Percentiles rank a stretch among this genome's conserved stretches.
Conservation (phyloP, 257 asterid species). For the Solanum lycopersicoides region DNA sequence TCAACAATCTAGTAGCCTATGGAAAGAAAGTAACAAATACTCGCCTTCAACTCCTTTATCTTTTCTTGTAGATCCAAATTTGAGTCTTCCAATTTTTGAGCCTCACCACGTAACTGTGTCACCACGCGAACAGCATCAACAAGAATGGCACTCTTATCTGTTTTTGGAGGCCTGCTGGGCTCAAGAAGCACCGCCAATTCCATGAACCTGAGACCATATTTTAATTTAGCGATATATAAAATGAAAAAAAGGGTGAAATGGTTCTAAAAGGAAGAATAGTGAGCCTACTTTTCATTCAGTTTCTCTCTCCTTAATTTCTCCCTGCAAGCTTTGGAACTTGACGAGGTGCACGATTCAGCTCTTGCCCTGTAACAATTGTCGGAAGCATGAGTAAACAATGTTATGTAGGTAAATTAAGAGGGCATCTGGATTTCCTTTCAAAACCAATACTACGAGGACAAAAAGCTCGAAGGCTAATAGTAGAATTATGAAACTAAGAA, state of each 20-base stretch:
- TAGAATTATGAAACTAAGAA: not conserved
- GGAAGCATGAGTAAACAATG: not conserved
- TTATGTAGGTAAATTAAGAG: not conserved
- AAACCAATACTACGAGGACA: not conserved
- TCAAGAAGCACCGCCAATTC: constrained; percentile 79
- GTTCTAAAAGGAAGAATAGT: not conserved
- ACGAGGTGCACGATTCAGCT: constrained; percentile 47
- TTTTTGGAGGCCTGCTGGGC: constrained; percentile 86
- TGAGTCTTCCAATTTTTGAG: constrained; percentile 78
- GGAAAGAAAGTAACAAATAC: not conserved
- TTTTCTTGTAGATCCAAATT: constrained; percentile 62
- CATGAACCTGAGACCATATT: constrained; percentile 41
- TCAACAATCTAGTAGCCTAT: not conserved
- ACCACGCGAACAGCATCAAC: constrained; percentile 84
- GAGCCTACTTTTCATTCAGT: constrained; percentile 71
- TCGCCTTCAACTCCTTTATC: constrained; percentile 83
- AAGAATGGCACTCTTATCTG: constrained; percentile 81
- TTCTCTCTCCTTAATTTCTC: constrained; percentile 83
- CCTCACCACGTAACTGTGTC: constrained; percentile 62
- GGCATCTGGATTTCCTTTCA: not conserved
- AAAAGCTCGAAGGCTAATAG: not conserved
- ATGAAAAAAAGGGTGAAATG: not conserved
- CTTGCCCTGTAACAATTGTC: constrained; percentile 31
- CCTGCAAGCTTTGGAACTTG: constrained; percentile 92
- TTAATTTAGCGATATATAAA: not conserved